Evolutionary conservation across 192 early-diverging fungal species (phyloP).

Genomic region (Umbelopsis vinacea): DNA sequence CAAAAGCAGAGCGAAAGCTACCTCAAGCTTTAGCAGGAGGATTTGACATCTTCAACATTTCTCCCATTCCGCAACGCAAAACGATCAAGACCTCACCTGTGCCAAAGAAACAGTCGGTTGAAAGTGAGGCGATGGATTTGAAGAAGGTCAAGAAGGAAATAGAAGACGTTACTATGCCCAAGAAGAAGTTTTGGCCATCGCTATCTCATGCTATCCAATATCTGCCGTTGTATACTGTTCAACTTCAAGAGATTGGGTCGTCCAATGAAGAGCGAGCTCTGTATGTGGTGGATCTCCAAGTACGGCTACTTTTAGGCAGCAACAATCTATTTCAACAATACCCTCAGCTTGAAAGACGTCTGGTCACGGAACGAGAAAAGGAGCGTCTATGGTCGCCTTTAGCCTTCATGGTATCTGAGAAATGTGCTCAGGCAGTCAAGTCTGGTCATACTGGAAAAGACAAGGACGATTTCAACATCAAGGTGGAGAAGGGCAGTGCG

Average conservation of each 20-base stretch:
- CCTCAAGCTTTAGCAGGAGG: constrained; percentile 9
- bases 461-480: constrained; percentile 15
- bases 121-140: constrained; percentile 17
- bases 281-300: constrained; percentile 72
- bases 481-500: constrained; percentile 9
- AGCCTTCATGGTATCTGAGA: constrained; percentile 61
- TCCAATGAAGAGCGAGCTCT: constrained; percentile 42
- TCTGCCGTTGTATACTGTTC: constrained; percentile 73
- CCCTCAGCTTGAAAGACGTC: constrained; percentile 58
- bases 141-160: constrained; percentile 42
- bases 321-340: constrained; percentile 61
- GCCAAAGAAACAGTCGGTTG: not conserved
- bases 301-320: constrained; percentile 64
- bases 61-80: constrained; percentile 11
- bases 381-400: constrained; percentile 73
- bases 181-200: constrained; percentile 29
- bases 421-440: constrained; percentile 47
- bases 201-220: constrained; percentile 58
- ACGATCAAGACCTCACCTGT: not conserved
- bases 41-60: constrained; percentile 10
- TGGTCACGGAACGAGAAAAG: constrained; percentile 60
- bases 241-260: constrained; percentile 48
- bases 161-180: constrained; percentile 33
- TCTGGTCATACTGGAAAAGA: not conserved
- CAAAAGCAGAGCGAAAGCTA: not conserved